These are phyloP conservation scores for Fusarium falciforme DNA, from an alignment of 2,329 filamentous ascomycete species.

Conservation along the genomic window DNA sequence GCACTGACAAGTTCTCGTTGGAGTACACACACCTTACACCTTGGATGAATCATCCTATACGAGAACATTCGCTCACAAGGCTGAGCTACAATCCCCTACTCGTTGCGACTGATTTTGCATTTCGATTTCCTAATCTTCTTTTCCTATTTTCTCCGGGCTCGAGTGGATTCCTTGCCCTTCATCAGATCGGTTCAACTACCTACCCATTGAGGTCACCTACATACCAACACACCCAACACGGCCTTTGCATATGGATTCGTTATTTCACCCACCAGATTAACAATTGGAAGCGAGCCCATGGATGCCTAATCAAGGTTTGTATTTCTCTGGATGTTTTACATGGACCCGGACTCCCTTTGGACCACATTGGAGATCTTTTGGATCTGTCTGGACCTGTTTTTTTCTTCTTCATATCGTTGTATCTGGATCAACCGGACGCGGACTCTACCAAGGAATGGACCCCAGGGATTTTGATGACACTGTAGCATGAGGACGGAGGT, in stretches of 20 bases:
- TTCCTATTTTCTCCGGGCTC: background rate
- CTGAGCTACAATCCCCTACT: background rate
- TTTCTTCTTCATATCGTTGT: background rate
- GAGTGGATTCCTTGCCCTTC: background rate
- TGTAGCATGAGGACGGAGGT: background rate
- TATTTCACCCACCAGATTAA: slow-evolving; percentile 2
- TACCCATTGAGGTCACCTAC: background rate
- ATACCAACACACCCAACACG: background rate
- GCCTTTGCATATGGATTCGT: background rate
- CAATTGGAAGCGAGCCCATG: background rate
- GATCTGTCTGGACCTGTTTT: background rate
- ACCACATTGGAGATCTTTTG: slow-evolving; percentile 6
- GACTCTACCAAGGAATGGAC: background rate
- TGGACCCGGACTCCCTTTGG: slow-evolving; percentile 6
- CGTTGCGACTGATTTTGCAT: background rate
- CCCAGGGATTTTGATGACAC: background rate
- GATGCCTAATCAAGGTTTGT: background rate
- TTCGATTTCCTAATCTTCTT: slow-evolving; percentile 23
- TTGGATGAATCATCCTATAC: slow-evolving; percentile 21
- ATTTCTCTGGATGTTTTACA: slow-evolving; percentile 1
- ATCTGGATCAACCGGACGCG: background rate
- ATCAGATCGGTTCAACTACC: background rate
- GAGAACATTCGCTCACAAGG: slow-evolving; percentile 3
- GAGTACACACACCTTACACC: slow-evolving; percentile 15
- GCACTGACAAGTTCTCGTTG: slow-evolving; percentile 18